These are phyloP conservation scores for Hypoxylon lenormandii DNA, from an alignment of 495 filamentous ascomycete species.

Conservation along the genomic window DNA sequence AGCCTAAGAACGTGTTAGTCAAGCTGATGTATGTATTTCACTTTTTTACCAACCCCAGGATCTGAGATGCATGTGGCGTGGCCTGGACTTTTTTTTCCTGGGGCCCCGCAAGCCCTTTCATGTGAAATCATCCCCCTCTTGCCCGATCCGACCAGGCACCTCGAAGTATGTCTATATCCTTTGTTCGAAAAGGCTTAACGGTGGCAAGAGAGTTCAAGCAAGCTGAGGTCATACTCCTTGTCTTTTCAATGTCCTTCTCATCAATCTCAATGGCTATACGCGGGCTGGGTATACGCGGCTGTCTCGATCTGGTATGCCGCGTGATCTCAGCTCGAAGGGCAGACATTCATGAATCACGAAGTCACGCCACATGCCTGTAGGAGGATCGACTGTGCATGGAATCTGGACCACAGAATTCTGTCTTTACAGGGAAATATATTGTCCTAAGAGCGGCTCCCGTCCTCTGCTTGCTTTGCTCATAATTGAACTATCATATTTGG, in stretches of 20 bases:
- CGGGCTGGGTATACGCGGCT: constrained; percentile 23
- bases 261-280: not conserved
- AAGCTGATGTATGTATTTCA: too few relatives aligned
- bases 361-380: constrained; percentile 28
- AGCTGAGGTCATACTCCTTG: constrained; percentile 4
- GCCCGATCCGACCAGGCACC: constrained; percentile 30
- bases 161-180: not conserved
- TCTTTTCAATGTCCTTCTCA: not conserved
- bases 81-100: constrained; percentile 12
- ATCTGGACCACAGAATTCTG: constrained; percentile 18
- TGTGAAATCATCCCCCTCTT: constrained; percentile 36
- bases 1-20: constrained; percentile 38
- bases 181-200: constrained; percentile 9
- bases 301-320: constrained; percentile 33
- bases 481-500: too few relatives aligned
- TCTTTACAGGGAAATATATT: constrained; percentile 4
- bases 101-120: constrained; percentile 42
- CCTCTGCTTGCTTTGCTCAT: too few relatives aligned
- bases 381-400: not conserved
- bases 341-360: constrained; percentile 18
- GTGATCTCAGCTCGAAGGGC: constrained; percentile 22
- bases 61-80: constrained; percentile 10
- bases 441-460: not conserved
- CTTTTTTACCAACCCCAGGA: constrained; percentile 36
- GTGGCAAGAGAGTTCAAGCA: constrained; percentile 11